These are phyloP conservation scores for Cytospora leucostoma DNA, from an alignment of 2,329 filamentous ascomycete species.

Conservation along the genomic window DNA sequence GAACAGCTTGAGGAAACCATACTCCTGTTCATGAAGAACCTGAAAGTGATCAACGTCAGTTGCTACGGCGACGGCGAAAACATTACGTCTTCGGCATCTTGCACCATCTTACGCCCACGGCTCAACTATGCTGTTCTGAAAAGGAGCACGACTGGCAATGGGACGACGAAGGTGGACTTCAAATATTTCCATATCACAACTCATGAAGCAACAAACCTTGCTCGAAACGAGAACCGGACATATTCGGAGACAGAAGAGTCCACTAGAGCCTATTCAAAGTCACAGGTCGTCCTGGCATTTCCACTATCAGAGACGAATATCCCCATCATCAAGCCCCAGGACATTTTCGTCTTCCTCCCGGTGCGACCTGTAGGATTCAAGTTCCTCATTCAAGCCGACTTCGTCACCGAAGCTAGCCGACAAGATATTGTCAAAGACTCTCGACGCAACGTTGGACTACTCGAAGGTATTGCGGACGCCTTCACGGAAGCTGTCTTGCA, in stretches of 20 bases:
- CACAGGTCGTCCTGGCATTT: conserved; percentile 48
- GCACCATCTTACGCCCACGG: conserved; percentile 23
- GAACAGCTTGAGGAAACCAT: conserved; percentile 41
- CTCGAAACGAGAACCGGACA: conserved; percentile 28
- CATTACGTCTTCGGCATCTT: conserved; percentile 20
- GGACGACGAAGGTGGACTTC: background rate
- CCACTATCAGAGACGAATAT: conserved; percentile 38
- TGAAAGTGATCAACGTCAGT: conserved; percentile 37
- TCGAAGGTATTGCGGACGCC: conserved; percentile 39
- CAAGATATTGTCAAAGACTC: conserved; percentile 45
- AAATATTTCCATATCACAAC: conserved; percentile 25
- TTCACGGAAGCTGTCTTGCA: conserved; percentile 43
- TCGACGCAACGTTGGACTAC: conserved; percentile 41
- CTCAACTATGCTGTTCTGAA: conserved; percentile 31
- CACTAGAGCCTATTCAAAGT: conserved; percentile 26
- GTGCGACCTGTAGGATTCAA: conserved; percentile 46
- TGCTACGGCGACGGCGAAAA: conserved; percentile 33
- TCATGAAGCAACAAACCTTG: conserved; percentile 8
- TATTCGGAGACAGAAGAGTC: conserved; percentile 35
- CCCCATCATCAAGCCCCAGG: conserved; percentile 43
- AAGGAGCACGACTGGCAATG: background rate
- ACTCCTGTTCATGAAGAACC: conserved; percentile 46
- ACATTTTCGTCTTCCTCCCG: conserved; percentile 50
- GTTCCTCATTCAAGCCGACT: conserved; percentile 54
- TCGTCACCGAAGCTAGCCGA: conserved; percentile 48